A percentile compares a stretch with the other conserved stretches of the same genome.
phyloP scores from a whole-genome alignment of 2,329 filamentous ascomycete species.

The Sarocladiaceae sp. region DNA sequence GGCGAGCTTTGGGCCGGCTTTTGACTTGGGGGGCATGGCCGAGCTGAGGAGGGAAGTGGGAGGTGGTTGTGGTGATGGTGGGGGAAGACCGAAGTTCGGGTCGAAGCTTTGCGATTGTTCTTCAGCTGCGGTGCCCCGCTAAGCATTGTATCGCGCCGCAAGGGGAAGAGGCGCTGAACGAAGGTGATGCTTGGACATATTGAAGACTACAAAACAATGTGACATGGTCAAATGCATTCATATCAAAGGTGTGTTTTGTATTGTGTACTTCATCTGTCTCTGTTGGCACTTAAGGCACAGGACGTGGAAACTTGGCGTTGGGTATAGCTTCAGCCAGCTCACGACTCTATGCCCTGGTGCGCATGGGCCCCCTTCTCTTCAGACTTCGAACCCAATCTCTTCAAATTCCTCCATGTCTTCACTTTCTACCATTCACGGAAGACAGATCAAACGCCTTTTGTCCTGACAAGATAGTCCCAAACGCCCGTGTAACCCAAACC shows the following conservation, averaged over 20 bases:
- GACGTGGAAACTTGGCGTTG: too few species aligned
- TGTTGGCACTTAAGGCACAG: too few species aligned
- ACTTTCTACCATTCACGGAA: too few species aligned
- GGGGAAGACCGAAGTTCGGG: constrained; percentile 3
- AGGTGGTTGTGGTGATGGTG: constrained; percentile 3
- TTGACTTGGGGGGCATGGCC: constrained; percentile 31
- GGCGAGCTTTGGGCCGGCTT: constrained; percentile 26
- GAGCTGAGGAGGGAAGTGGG: neutral
- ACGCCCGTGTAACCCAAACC: neutral
- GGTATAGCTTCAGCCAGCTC: too few species aligned
- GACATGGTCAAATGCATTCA: neutral
- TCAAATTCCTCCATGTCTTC: too few species aligned
- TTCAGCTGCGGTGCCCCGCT: constrained; percentile 8
- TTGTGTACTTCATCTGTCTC: too few species aligned
- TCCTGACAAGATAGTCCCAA: too few species aligned
- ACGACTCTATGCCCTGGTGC: too few species aligned
- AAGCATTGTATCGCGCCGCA: constrained; percentile 6
- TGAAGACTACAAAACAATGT: neutral
- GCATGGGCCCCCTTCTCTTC: too few species aligned
- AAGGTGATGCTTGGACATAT: neutral
- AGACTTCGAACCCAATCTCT: too few species aligned
- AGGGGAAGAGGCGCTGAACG: neutral
- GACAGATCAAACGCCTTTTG: constrained; percentile 3
- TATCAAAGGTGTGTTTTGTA: too few species aligned
- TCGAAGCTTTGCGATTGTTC: constrained; percentile 7